Percentiles rank a stretch among this genome's conserved stretches.
Conservation (phyloP, 1,139 yeast genomes). For the Blastobotrys serpentis region DNA sequence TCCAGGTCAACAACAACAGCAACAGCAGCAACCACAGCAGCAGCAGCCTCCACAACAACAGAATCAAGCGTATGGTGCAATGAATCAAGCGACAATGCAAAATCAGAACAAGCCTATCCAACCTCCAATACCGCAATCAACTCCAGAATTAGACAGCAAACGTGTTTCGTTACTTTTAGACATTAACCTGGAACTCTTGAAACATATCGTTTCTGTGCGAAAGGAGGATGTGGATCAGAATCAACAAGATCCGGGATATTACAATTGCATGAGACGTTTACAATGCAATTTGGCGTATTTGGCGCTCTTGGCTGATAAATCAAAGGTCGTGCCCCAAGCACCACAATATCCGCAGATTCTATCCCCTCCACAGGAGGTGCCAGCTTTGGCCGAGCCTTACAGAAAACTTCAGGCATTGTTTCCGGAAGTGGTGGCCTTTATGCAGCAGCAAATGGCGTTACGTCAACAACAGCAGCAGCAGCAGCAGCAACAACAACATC, state of each 20-base stretch:
- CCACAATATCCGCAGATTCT: slow-evolving; percentile 32
- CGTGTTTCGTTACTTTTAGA: slow-evolving; percentile 33
- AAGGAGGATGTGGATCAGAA: slow-evolving; percentile 18
- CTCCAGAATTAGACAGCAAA: slow-evolving; percentile 26
- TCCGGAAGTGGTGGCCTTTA: slow-evolving; percentile 31
- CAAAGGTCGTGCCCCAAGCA: slow-evolving; percentile 25
- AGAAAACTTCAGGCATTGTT: slow-evolving; percentile 33
- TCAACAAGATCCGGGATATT: slow-evolving; percentile 26
- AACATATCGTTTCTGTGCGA: slow-evolving; percentile 28
- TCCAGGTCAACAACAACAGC: not conserved
- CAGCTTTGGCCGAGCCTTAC: slow-evolving; percentile 33
- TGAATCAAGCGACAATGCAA: not conserved
- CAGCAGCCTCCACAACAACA: slow-evolving; percentile 3
- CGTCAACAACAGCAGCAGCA: slow-evolving; percentile 26
- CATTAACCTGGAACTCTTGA: slow-evolving; percentile 37
- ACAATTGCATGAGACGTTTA: slow-evolving; percentile 35
- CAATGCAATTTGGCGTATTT: slow-evolving; percentile 37
- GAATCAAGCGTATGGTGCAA: not conserved
- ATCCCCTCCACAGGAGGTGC: slow-evolving; percentile 35
- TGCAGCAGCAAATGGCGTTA: slow-evolving; percentile 28
- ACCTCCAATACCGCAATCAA: slow-evolving; percentile 7
- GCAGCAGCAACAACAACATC: slow-evolving; percentile 26
- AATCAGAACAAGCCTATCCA: slow-evolving; percentile 5
- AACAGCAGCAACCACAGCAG: slow-evolving; percentile 4
- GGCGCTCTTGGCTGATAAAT: slow-evolving; percentile 32